Evolutionary conservation across 2,329 filamentous ascomycete species (phyloP).

Genomic region (Ramularia collo-cygni): DNA sequence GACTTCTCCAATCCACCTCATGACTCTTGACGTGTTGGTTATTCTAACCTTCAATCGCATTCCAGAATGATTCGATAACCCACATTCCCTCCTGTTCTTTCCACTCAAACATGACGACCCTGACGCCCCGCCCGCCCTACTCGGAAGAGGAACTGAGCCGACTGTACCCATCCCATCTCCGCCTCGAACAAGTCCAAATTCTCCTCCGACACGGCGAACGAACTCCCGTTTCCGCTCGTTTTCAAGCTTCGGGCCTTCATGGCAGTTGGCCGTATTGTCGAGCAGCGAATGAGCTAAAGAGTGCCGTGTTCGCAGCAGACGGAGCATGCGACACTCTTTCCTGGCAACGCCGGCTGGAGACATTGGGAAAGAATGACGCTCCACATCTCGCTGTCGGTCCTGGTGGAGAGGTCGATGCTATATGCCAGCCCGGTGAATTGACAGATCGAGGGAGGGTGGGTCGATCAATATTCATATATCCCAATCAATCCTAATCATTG

Average conservation of each 20-base stretch:
- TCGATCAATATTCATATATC: too few relatives aligned
- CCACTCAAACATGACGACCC: constrained; percentile 62
- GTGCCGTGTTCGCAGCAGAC: constrained; percentile 50
- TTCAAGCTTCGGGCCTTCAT: constrained; percentile 54
- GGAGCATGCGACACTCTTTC: constrained; percentile 53
- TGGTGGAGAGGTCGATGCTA: constrained; percentile 62
- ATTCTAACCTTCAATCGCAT: too few relatives aligned
- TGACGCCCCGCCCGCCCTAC: constrained; percentile 69
- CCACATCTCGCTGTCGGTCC: constrained; percentile 64
- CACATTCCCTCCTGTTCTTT: too few relatives aligned
- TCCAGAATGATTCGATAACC: too few relatives aligned
- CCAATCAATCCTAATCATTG: too few relatives aligned
- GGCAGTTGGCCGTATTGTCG: constrained; percentile 85
- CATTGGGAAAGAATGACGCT: constrained; percentile 57
- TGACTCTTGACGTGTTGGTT: too few relatives aligned
- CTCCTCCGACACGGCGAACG: constrained; percentile 53
- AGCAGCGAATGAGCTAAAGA: constrained; percentile 63
- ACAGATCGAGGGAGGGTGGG: constrained; percentile 41
- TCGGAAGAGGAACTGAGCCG: constrained; percentile 68
- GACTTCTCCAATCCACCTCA: too few relatives aligned
- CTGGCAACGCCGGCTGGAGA: constrained; percentile 70
- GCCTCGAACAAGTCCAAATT: constrained; percentile 86
- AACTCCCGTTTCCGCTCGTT: constrained; percentile 79
- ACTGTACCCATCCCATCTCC: constrained; percentile 73
- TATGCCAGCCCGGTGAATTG: constrained; percentile 62